A percentile compares a stretch with the other conserved stretches of the same genome.
Evolutionary conservation across 768 basidiomycete species (phyloP).

Genomic region (Mycena kentingensis): DNA sequence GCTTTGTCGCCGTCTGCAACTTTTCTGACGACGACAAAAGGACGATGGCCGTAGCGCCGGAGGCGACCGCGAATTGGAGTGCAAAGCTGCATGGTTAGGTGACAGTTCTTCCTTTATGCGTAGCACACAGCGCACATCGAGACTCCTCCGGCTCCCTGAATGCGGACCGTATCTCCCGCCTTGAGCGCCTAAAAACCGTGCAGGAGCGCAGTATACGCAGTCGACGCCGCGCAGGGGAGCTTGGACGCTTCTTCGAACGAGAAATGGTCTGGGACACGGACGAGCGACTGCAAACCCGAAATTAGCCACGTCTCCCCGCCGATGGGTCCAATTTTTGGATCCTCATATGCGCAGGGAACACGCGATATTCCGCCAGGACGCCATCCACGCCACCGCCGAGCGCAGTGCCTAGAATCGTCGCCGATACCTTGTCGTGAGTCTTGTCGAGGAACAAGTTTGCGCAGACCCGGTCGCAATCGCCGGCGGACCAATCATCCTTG

Average conservation of each 20-base stretch:
- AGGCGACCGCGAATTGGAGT: slow-evolving; percentile 49
- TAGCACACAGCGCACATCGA: slow-evolving; percentile 32
- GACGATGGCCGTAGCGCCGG: slow-evolving; percentile 51
- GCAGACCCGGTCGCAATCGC: no score
- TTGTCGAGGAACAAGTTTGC: no score
- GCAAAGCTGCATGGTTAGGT: slow-evolving; percentile 40
- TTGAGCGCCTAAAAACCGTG: slow-evolving; percentile 40
- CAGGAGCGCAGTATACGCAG: slow-evolving; percentile 49
- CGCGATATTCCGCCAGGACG: slow-evolving; percentile 54
- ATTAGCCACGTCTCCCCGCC: not conserved
- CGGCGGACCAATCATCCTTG: no score
- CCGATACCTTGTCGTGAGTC: no score
- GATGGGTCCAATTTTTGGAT: not conserved
- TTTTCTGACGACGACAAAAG: slow-evolving; percentile 56
- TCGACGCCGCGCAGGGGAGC: slow-evolving; percentile 54
- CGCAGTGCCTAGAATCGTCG: no score
- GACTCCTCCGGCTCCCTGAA: slow-evolving; percentile 48
- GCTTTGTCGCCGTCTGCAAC: slow-evolving; percentile 39
- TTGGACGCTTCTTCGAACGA: slow-evolving; percentile 66
- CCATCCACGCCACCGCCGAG: slow-evolving; percentile 54
- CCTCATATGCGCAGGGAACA: slow-evolving; percentile 47
- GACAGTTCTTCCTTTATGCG: not conserved
- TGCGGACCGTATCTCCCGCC: slow-evolving; percentile 49
- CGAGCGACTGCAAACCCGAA: slow-evolving; percentile 39
- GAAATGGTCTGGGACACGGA: slow-evolving; percentile 56